These are phyloP conservation scores for Barnettozyma botsteinii DNA, from an alignment of 805 yeast genomes.

Conservation along the genomic window DNA sequence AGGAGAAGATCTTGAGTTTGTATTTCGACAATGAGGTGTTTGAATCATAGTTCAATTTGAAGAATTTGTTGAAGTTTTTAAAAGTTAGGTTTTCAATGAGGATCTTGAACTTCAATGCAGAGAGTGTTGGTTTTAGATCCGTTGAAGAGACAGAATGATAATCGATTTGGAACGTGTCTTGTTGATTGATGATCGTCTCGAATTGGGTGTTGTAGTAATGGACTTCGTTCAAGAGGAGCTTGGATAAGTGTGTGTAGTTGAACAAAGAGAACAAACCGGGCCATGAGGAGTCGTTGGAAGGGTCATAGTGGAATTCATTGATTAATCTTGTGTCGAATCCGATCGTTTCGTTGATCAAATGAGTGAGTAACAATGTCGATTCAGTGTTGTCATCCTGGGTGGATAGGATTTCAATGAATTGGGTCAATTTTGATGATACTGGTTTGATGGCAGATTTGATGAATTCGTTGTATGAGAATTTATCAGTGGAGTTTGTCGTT, in stretches of 20 bases:
- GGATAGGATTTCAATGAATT: constrained; percentile 22
- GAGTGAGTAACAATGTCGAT: constrained; percentile 21
- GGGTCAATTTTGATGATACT: constrained; percentile 36
- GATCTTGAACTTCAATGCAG: constrained; percentile 38
- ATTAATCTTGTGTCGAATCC: constrained; percentile 32
- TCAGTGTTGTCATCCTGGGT: constrained; percentile 17
- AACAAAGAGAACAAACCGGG: constrained; percentile 24
- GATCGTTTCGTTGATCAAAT: constrained; percentile 35
- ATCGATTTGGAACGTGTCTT: constrained; percentile 42
- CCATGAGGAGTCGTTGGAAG: constrained; percentile 27
- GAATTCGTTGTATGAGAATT: constrained; percentile 34
- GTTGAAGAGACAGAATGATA: constrained; percentile 30
- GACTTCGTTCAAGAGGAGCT: constrained; percentile 45
- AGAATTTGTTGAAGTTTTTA: constrained; percentile 23
- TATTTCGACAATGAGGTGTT: constrained; percentile 37
- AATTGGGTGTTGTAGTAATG: constrained; percentile 40
- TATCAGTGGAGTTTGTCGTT: constrained; percentile 21
- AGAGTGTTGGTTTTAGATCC: constrained; percentile 35
- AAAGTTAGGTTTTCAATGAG: constrained; percentile 41
- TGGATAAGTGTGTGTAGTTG: constrained; percentile 28
- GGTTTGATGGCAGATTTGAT: constrained; percentile 35
- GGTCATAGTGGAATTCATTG: constrained; percentile 37
- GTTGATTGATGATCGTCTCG: constrained; percentile 34
- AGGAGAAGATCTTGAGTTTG: constrained; percentile 42
- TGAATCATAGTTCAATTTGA: constrained; percentile 23